Base-by-base conservation (phyloP, 176 grass and related monocot genomes). In the Eleusine indica region DNA sequence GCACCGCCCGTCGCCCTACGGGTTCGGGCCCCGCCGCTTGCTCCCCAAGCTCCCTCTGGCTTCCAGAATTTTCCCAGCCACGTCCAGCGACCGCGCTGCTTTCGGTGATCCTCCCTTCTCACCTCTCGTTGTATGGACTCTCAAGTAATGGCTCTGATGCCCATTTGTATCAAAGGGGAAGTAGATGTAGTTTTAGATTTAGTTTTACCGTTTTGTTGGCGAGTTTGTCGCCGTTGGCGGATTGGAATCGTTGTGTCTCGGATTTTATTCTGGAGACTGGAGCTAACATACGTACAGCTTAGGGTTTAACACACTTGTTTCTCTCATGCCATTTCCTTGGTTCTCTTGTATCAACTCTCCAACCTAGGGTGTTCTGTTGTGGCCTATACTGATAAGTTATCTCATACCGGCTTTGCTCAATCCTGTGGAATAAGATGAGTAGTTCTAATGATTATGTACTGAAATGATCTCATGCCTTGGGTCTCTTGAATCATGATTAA, bases 1-100 rank as follows among this genome's bases (percentile, higher is more conserved):
- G 82, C 73, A 57, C 32, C 82, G 82, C 51, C 29, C 82, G 35
- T 74, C 88, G 68, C 88, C 91, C 67, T 93, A 93, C 85, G 85
- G 79, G 5, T 56, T 19, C 2, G 78, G 51, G 0, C 73, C 74
- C 13, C 77, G 84, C 51, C 84, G 80, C 7, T 81, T 64, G 81
- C 29, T 87, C 61, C 69, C 81, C 37, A 82, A 73, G 73, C 58
- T 58, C 17, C 84, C 88, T 13, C 15, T 80, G 14, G 61, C 69
- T 19, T 90, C 88, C 2, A 87, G 75, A 32, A 83, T 87, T 51
- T 82, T 86, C 84, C n/a, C 79, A 47, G 13, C 66, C 58, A 4
- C 46, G 73, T 11, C 83, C 12, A 49, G 49, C 9, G 67, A 68
- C 84, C 25, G 28, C 40, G 17, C 58, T 60, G 48, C 79, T 62